A percentile compares a stretch with the other conserved stretches of the same genome.
Evolutionary conservation across 495 filamentous ascomycete species (phyloP).

Genomic region (Neurospora tetrasperma): DNA sequence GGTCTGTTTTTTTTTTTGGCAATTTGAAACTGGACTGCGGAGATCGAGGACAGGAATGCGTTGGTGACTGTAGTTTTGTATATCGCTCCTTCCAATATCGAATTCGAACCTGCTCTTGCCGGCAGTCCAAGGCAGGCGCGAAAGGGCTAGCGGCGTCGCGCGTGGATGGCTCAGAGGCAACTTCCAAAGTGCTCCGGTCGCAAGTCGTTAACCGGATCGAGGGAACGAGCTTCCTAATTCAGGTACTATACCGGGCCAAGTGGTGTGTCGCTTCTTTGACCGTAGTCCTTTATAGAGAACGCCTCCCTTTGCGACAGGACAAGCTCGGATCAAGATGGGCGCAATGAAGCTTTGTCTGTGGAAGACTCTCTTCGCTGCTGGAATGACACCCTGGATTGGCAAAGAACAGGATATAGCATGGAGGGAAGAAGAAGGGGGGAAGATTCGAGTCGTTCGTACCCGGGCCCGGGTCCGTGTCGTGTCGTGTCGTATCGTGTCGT

Average conservation of each 20-base stretch:
- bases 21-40: not conserved
- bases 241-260: not conserved
- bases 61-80: not conserved
- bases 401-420: not conserved
- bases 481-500: not conserved
- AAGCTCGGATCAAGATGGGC: not conserved
- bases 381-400: not conserved
- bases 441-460: not conserved
- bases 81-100: not conserved
- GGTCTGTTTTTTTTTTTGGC: not conserved
- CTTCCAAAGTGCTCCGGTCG: not conserved
- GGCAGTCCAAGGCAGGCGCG: not conserved
- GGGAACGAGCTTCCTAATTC: not conserved
- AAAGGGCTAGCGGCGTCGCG: not conserved
- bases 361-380: not conserved
- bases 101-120: not conserved
- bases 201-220: not conserved
- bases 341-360: not conserved
- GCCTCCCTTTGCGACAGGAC: not conserved
- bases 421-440: not conserved
- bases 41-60: not conserved
- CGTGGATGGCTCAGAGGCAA: not conserved
- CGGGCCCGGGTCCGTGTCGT: not conserved
- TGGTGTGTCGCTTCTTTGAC: not conserved
- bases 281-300: not conserved